These are phyloP conservation scores for Petrea volubilis DNA, from an alignment of 257 asterid genomes.

Conservation along the genomic window DNA sequence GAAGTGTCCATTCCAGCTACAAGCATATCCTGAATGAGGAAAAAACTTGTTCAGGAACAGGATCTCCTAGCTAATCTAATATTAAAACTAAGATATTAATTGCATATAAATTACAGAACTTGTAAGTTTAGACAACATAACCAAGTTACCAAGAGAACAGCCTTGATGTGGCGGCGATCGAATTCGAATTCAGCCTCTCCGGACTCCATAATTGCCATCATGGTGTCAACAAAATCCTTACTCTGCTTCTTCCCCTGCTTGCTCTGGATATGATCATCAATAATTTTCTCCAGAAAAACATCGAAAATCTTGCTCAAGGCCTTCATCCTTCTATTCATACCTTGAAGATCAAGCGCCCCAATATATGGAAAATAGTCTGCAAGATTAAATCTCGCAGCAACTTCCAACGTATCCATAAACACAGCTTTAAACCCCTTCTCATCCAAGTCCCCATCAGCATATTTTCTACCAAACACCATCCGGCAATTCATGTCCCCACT, in stretches of 20 bases:
- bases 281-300: constrained; percentile 35
- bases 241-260: not conserved
- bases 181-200: constrained; percentile 39
- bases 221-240: constrained; percentile 31
- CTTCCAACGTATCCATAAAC: constrained; percentile 15
- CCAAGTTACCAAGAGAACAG: constrained; percentile 35
- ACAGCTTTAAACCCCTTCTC: constrained; percentile 30
- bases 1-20: constrained; percentile 43
- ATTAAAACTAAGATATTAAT: not conserved
- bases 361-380: constrained; percentile 30
- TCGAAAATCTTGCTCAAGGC: constrained; percentile 20
- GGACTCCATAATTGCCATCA: constrained; percentile 32
- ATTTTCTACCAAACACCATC: constrained; percentile 42
- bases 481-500: constrained; percentile 26
- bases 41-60: not conserved
- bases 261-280: constrained; percentile 30
- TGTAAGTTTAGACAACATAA: not conserved
- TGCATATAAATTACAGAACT: too few relatives aligned
- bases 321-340: constrained; percentile 31
- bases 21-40: constrained; percentile 33
- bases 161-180: constrained; percentile 43
- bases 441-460: constrained; percentile 29
- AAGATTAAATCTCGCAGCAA: constrained; percentile 24
- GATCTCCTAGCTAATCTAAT: too few relatives aligned
- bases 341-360: constrained; percentile 42